A percentile compares a stretch with the other conserved stretches of the same genome.
phyloP scores from a whole-genome alignment of 768 basidiomycete genomes.

The Coprinopsis strossmayeri region DNA sequence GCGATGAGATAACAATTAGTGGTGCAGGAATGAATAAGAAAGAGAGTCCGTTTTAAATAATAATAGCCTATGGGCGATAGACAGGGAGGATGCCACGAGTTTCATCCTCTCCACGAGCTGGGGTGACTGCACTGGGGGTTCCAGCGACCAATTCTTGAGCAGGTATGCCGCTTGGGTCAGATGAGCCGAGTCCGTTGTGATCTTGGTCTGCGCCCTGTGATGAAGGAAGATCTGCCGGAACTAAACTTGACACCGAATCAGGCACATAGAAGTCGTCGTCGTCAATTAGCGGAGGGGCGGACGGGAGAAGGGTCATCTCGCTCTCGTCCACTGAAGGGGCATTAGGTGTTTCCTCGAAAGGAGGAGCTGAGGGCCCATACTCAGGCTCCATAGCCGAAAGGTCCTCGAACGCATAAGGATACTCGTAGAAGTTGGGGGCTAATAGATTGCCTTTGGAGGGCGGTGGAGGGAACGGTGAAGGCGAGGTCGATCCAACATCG shows the following conservation, averaged over 20 bases:
- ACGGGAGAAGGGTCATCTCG: slow-evolving; percentile 36
- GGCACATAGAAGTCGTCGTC: slow-evolving; percentile 18
- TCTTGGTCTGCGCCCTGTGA: too few species aligned
- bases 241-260: slow-evolving; percentile 17
- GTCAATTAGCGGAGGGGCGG: slow-evolving; percentile 37
- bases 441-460: slow-evolving; percentile 38
- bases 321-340: slow-evolving; percentile 23
- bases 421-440: slow-evolving; percentile 32
- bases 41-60: not conserved
- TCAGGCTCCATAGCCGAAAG: slow-evolving; percentile 26
- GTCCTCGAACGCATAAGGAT: slow-evolving; percentile 35
- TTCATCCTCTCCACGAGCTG: not conserved
- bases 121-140: not conserved
- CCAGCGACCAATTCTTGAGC: not conserved
- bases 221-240: slow-evolving; percentile 13
- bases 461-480: slow-evolving; percentile 35
- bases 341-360: slow-evolving; percentile 36
- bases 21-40: not conserved
- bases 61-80: slow-evolving; percentile 19
- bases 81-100: slow-evolving; percentile 12
- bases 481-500: slow-evolving; percentile 12
- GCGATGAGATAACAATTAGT: not conserved
- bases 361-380: slow-evolving; percentile 36
- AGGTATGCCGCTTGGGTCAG: not conserved
- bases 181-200: too few species aligned